A percentile compares a stretch with the other conserved stretches of the same genome.
These are phyloP conservation scores for Lactuca saligna DNA, from an alignment of 129 eudicot species.

Conservation along the genomic window DNA sequence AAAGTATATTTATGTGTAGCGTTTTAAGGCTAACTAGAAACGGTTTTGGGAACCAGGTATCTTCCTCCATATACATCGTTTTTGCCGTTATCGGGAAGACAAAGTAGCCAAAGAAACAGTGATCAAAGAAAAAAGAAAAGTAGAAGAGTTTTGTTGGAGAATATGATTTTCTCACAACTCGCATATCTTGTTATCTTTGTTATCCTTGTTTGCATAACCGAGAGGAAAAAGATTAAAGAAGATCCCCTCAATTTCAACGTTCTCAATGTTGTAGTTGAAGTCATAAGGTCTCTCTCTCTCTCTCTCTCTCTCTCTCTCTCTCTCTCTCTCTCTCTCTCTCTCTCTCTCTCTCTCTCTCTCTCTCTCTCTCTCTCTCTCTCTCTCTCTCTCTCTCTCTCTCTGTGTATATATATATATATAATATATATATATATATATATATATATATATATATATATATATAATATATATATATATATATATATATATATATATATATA, in stretches of 20 bases:
- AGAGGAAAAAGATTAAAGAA: constrained; percentile 54
- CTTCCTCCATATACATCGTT: constrained; percentile 88
- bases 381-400: too few relatives aligned
- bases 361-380: too few relatives aligned
- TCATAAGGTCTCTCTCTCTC: constrained; percentile 53
- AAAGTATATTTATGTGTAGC: not conserved
- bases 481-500: too few relatives aligned
- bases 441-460: too few relatives aligned
- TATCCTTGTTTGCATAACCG: constrained; percentile 67
- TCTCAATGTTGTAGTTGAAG: constrained; percentile 67
- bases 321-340: not conserved
- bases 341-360: too few relatives aligned
- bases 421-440: not conserved
- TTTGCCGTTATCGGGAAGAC: constrained; percentile 31
- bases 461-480: too few relatives aligned
- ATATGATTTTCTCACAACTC: constrained; percentile 59
- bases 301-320: constrained; percentile 1
- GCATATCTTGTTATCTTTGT: constrained; percentile 59
- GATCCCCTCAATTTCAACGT: constrained; percentile 89
- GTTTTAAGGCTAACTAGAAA: not conserved
- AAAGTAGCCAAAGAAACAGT: constrained; percentile 11
- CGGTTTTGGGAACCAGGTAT: constrained; percentile 46
- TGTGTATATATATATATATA: not conserved
- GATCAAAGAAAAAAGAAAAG: constrained; percentile 33
- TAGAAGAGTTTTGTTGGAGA: constrained; percentile 26